Base-by-base conservation (phyloP, 352 stramenopile genomes). In the Pythium plurisporium region DNA sequence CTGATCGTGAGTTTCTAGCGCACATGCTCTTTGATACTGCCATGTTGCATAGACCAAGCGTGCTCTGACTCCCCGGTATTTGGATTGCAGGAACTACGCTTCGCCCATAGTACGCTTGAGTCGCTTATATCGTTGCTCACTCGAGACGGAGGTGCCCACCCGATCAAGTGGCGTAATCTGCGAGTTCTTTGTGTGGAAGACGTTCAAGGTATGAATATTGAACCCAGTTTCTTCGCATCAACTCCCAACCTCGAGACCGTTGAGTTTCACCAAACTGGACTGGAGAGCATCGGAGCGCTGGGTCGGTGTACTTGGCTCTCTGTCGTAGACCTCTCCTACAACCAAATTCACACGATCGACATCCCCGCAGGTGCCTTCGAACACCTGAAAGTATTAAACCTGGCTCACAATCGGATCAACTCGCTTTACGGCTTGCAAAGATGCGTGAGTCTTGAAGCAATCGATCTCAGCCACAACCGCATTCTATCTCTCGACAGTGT, bases 391-490 rank as follows among this genome's bases (percentile, higher is more conserved):
- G 23, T 49, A 12, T 20, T 62, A n/a, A 62, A 55, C 11, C 45
- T 62, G n/a, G 34, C 44, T 6, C 45, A 62, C 45, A 62, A 62
- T 19, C 22, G 22, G 3, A 47, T 56, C 34, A 50, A 9, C 12
- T 55, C 43, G 4, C 22, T 55, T 14, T 8, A 22, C 8, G 20
- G 19, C 1, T 29, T 55, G 4, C 22, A 34, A 34, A 23, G 37
- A 3, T 41, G 41, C 15, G 11, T 2, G 2, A 40, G 38, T 7
- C 29, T 62, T 8, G 55, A 62, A 30, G 27, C 27, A 4, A 10
- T 62, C 17, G 55, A 62, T 25, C 29, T 62, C 3, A 22, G 29
- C 6, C 23, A 44, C 55, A 62, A 62, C 17, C n/a, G 40, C 5
- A 51, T 62, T 17, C 10, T 40, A 11, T 29, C 27, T 5, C 5